Percentiles rank a stretch among this genome's conserved stretches.
phyloP scores from a whole-genome alignment of 2,329 filamentous ascomycete genomes.

The Penicillium griseofulvum region DNA sequence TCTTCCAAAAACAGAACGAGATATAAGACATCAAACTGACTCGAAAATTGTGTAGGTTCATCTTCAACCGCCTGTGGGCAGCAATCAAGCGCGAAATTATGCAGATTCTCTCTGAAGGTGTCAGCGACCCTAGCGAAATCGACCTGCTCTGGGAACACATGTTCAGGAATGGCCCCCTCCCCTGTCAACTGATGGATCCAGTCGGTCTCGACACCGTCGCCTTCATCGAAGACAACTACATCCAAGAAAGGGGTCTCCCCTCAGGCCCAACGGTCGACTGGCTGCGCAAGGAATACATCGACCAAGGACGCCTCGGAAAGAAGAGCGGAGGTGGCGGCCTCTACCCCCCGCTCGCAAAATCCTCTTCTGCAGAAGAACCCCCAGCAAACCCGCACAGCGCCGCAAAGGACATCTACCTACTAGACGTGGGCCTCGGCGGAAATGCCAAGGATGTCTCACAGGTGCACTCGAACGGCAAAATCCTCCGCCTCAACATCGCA shows the following conservation, averaged over 20 bases:
- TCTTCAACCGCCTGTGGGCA: slow-evolving; percentile 58
- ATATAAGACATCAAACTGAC: not conserved
- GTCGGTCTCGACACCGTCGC: slow-evolving; percentile 55
- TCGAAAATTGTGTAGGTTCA: slow-evolving; percentile 34
- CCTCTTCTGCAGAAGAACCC: slow-evolving; percentile 2
- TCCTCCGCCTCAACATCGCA: slow-evolving; percentile 14
- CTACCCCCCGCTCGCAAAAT: slow-evolving; percentile 28
- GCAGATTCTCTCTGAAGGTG: slow-evolving; percentile 50
- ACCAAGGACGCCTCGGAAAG: slow-evolving; percentile 47
- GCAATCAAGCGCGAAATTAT: slow-evolving; percentile 55
- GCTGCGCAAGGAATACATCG: slow-evolving; percentile 47
- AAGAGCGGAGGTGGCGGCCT: slow-evolving; percentile 41
- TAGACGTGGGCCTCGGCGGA: slow-evolving; percentile 25
- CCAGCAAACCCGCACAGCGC: slow-evolving; percentile 6
- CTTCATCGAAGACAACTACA: slow-evolving; percentile 55
- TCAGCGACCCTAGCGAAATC: slow-evolving; percentile 49
- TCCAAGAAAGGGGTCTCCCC: slow-evolving; percentile 47
- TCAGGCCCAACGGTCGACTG: slow-evolving; percentile 43
- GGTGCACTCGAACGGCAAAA: slow-evolving; percentile 18
- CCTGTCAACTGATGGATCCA: slow-evolving; percentile 45
- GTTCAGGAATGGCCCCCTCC: slow-evolving; percentile 37
- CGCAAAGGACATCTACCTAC: slow-evolving; percentile 18
- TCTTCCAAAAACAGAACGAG: not conserved
- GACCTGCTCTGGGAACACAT: slow-evolving; percentile 43
- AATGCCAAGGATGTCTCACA: slow-evolving; percentile 17